Base-by-base conservation (phyloP, 257 asterid species). In the Forsythia suspensa region DNA sequence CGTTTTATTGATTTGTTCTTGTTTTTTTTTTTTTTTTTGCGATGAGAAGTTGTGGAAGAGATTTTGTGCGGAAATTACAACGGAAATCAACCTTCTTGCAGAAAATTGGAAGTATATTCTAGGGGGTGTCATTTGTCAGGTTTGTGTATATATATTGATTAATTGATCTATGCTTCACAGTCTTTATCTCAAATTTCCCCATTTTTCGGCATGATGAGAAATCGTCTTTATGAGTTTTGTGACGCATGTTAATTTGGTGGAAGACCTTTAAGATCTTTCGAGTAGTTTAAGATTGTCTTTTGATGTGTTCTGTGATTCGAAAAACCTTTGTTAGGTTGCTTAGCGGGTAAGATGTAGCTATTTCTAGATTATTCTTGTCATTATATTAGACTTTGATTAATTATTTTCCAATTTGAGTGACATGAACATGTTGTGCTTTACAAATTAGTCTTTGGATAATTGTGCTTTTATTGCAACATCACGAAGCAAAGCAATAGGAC, bases 41-140 rank as follows among this genome's bases (percentile, higher is more conserved):
- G 40, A 71, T 67, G 82, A 55, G 85, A 82, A 92, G 96, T 57
- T 92, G 73, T 89, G 94, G 96, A 92, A 89, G 88, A 92, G 91
- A 81, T 29, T 92, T 42, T 89, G 85, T 83, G 78, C 85, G 40
- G 97, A 92, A 86, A 72, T 74, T 59, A 72, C 85, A 41, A 83
- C 85, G 52, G 97, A 92, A 85, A 80, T 90, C 85, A 88, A 76
- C 70, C 96, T 92, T 70, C 90, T 92, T 36, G 90, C 90, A 6
- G 91, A 92, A 77, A 90, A 87, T 51, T 90, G 95, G 97, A 92
- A 86, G 85, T 85, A 87, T 82, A 77, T 92, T 72, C 83, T 92
- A 72, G 95, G 92, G 2, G 97, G 96, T 70, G 79, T 92, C 52
- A 76, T 89, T 43, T 88, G 77, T 85, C 97, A 92, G 97, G 97